Base-by-base conservation (phyloP, 495 filamentous ascomycete species). In the Pyronema omphalodes region DNA sequence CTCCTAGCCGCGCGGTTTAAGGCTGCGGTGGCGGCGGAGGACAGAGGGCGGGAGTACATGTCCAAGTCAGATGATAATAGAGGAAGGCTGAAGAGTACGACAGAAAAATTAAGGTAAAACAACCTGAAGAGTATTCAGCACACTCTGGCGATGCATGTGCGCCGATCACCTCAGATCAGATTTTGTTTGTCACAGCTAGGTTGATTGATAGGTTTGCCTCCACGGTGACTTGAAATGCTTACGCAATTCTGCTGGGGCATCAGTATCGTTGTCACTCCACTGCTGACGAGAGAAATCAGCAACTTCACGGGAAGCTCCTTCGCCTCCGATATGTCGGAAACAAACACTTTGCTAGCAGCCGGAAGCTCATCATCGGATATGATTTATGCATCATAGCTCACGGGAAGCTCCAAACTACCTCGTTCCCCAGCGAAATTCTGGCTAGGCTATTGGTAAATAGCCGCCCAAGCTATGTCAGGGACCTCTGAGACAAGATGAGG, bases 401-500 rank as follows among this genome's bases (percentile, higher is more conserved):
- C 11, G 15, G 11, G 39, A 17, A 41, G 39, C 11, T 41, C 11
- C 39, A 41, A 41, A 17, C 39, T 41, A 41, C 39, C 15, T 41
- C 11, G 39, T 41, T 17, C 39, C 39, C 11, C 39, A 41, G 39
- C 39, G 39, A 12, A 41, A 17, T 41, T 41, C 39, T 41, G 39
- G 39, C 39, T 41, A 41, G 39, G 11, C 39, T 41, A 29, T 29
- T 29, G 23, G 44, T 47, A 47, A 3, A 47, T 47, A 47, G 44
- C n/a, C 44, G 44, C 44, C 44, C 14, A 19, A 14, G 44, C 44
- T 47, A 47, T 23, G n/a, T 15, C 18, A 47, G 44, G 18, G 44
- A 9, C n/a, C 44, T 15, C 44, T 47, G 44, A 47, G 44, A 47
- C 44, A 47, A 47, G 44, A 47, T 47, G 44, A 47, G 12, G 44